Conservation (phyloP, 768 basidiomycete genomes). For the Tulasnella sp. region DNA sequence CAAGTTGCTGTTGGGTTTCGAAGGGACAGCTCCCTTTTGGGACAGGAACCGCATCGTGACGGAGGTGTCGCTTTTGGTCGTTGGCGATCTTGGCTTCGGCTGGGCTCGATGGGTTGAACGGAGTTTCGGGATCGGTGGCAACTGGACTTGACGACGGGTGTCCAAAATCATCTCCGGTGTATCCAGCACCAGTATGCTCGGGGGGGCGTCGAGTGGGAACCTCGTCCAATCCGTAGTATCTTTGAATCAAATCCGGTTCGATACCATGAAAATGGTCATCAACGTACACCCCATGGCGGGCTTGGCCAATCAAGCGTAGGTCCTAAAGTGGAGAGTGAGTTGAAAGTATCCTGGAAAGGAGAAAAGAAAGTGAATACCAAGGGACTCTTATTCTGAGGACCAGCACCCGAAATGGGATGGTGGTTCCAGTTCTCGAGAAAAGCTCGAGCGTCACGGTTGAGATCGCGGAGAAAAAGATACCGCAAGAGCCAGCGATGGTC, state of each 20-base stretch:
- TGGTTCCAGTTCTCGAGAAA: not conserved
- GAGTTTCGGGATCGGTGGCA: not conserved
- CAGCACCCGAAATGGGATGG: not conserved
- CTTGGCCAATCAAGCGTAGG: not conserved
- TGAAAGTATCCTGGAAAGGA: no score
- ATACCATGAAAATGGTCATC: not conserved
- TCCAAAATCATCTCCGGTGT: not conserved
- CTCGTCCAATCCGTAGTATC: not conserved
- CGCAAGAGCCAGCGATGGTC: not conserved
- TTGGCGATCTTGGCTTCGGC: not conserved
- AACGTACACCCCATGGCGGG: not conserved
- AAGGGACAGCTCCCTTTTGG: not conserved
- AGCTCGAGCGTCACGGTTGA: not conserved
- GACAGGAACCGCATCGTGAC: not conserved
- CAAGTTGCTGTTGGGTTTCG: not conserved
- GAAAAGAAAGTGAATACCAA: not conserved
- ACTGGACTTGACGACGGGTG: not conserved
- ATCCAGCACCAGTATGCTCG: not conserved
- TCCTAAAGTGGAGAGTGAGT: no score
- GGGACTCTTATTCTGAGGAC: not conserved
- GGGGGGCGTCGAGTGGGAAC: not conserved
- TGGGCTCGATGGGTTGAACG: not conserved
- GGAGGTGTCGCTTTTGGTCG: not conserved
- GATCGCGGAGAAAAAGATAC: not conserved
- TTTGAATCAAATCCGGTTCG: not conserved